A percentile compares a stretch with the other conserved stretches of the same genome.
Evolutionary conservation across 768 basidiomycete genomes (phyloP).

Genomic region (Amanita jacksonii): DNA sequence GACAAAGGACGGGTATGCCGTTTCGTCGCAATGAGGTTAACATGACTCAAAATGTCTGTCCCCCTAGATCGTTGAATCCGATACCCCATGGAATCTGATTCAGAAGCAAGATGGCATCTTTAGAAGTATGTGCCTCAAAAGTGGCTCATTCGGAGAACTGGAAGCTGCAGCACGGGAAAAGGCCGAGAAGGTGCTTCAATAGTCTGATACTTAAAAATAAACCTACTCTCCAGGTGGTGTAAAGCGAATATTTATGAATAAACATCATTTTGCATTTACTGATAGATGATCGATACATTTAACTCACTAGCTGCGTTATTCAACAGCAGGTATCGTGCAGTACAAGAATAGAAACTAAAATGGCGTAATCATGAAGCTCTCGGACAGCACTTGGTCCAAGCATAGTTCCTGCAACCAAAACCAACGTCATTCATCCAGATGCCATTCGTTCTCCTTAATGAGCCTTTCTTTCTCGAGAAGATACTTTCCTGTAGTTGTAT

Average conservation of each 20-base stretch:
- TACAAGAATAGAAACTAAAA: too few relatives aligned
- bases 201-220: too few relatives aligned
- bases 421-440: constrained; percentile 32
- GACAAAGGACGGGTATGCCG: constrained; percentile 49
- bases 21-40: background rate
- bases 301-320: too few relatives aligned
- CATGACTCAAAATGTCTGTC: background rate
- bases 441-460: constrained; percentile 78
- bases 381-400: too few relatives aligned
- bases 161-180: constrained; percentile 47
- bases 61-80: constrained; percentile 50
- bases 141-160: constrained; percentile 52
- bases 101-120: constrained; percentile 56
- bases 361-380: too few relatives aligned
- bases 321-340: too few relatives aligned
- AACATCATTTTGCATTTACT: too few relatives aligned
- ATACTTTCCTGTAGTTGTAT: constrained; percentile 56
- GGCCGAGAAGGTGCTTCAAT: constrained; percentile 16
- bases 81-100: constrained; percentile 63
- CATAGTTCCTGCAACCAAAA: too few relatives aligned
- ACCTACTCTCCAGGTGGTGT: too few relatives aligned
- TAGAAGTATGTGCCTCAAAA: constrained; percentile 60
- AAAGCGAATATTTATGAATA: too few relatives aligned
- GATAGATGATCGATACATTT: too few relatives aligned
- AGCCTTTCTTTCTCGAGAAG: constrained; percentile 72